Conservation (phyloP, 352 stramenopile genomes). For the Aphanomyces stellatus region DNA sequence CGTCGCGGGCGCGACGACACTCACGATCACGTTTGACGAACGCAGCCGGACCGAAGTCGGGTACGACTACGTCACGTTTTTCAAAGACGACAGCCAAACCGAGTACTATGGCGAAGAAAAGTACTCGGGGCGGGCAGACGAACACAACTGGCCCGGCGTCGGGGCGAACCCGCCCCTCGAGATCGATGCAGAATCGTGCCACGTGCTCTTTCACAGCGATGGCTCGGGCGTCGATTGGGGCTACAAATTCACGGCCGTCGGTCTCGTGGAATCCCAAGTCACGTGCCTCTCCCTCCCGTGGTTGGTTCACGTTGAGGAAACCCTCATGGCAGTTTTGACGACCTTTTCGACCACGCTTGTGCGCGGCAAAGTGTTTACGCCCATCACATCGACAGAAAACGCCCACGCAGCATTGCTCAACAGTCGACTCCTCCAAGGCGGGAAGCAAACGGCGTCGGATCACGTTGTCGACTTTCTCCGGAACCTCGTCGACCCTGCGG, state of each 20-base stretch:
- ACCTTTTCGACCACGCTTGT: constrained; percentile 32
- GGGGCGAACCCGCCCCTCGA: constrained; percentile 46
- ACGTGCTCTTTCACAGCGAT: constrained; percentile 78
- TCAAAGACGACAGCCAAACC: constrained; percentile 46
- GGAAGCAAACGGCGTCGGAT: constrained; percentile 29
- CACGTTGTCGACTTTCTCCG: constrained; percentile 53
- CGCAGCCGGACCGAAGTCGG: constrained; percentile 67
- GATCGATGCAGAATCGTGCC: constrained; percentile 69
- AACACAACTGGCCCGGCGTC: constrained; percentile 75
- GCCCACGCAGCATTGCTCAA: constrained; percentile 44
- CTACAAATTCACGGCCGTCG: constrained; percentile 58
- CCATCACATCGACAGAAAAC: constrained; percentile 41
- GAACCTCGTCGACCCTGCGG: constrained; percentile 37
- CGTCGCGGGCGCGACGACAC: constrained; percentile 53
- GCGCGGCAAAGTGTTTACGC: constrained; percentile 35
- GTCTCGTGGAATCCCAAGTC: constrained; percentile 48
- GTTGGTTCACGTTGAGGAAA: constrained; percentile 46
- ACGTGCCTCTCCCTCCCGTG: constrained; percentile 52
- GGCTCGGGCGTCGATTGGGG: constrained; percentile 77
- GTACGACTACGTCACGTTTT: constrained; percentile 87
- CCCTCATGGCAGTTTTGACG: constrained; percentile 37
- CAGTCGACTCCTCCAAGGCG: constrained; percentile 55
- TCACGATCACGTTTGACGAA: constrained; percentile 80
- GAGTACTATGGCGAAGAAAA: constrained; percentile 53
- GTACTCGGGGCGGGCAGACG: constrained; percentile 63